Evolutionary conservation across 306 rosid genomes (phyloP).

Genomic region (Inga oerstediana): DNA sequence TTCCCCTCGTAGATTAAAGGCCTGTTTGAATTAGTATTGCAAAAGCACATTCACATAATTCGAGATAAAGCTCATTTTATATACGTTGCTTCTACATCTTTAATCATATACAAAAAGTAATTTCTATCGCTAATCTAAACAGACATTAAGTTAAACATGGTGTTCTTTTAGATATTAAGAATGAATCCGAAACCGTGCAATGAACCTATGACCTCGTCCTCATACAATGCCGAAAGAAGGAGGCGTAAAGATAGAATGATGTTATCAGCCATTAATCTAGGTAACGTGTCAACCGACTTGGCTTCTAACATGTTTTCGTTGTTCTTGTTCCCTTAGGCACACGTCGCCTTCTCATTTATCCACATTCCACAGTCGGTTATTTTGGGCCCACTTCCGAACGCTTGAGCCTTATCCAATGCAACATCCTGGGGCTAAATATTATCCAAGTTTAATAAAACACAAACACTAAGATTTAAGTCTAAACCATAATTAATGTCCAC

Average conservation of each 20-base stretch:
- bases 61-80: too few species aligned
- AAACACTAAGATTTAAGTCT: too few species aligned
- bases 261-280: background rate
- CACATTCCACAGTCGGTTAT: constrained; percentile 54
- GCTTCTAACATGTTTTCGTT: background rate
- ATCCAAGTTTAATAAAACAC: too few species aligned
- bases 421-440: background rate
- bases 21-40: too few species aligned
- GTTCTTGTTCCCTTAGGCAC: background rate
- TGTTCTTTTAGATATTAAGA: background rate
- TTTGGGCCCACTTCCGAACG: constrained; percentile 39
- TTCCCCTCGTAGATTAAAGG: too few species aligned
- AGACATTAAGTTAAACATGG: too few species aligned
- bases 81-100: too few species aligned
- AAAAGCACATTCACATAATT: too few species aligned
- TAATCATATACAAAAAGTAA: too few species aligned
- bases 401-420: background rate
- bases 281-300: background rate
- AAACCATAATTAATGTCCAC: too few species aligned
- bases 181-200: background rate
- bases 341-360: constrained; percentile 28
- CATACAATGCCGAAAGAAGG: background rate
- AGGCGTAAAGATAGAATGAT: too few species aligned
- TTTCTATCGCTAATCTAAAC: too few species aligned
- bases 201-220: background rate